A percentile compares a stretch with the other conserved stretches of the same genome.
These are phyloP conservation scores for Tylopilus sp. DNA, from an alignment of 768 basidiomycete genomes.

Conservation along the genomic window DNA sequence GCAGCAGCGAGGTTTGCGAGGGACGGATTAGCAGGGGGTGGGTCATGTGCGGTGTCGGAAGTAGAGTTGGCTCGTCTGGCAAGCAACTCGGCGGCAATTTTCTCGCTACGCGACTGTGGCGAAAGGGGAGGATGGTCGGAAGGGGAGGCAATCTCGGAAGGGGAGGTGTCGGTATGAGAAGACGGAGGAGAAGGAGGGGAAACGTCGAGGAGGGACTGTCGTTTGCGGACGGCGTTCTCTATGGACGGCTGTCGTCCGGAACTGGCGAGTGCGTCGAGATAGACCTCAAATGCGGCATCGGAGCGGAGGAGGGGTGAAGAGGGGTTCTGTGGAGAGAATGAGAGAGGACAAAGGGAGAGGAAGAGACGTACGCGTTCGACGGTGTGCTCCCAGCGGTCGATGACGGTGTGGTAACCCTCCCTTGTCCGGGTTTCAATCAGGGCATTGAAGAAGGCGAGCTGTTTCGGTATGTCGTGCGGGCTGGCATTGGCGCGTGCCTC, in stretches of 20 bases:
- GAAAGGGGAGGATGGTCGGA: conserved; percentile 11
- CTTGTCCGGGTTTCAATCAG: conserved; percentile 61
- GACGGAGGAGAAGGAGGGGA: conserved; percentile 15
- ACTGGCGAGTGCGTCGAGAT: conserved; percentile 64
- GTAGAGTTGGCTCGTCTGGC: conserved; percentile 21
- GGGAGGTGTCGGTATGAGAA: conserved; percentile 12
- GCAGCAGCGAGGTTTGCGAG: conserved; percentile 42
- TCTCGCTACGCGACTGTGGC: conserved; percentile 36
- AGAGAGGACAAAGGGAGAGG: not conserved
- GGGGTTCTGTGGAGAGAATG: conserved; percentile 47
- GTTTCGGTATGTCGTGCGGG: conserved; percentile 65
- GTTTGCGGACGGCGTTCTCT: conserved; percentile 59
- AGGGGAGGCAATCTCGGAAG: conserved; percentile 8
- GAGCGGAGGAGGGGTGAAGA: conserved; percentile 67
- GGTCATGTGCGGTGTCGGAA: conserved; percentile 6
- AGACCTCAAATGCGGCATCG: conserved; percentile 71
- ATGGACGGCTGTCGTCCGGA: conserved; percentile 55
- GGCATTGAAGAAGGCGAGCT: conserved; percentile 66
- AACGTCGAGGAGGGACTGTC: conserved; percentile 58
- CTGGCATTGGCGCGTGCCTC: conserved; percentile 77
- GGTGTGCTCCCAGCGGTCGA: conserved; percentile 80
- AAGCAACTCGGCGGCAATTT: conserved; percentile 41
- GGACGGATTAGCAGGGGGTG: conserved; percentile 29
- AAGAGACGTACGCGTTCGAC: conserved; percentile 68
- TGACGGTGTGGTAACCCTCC: conserved; percentile 67